A percentile compares a stretch with the other conserved stretches of the same genome.
phyloP scores from a whole-genome alignment of 179 eudicot species.

The Corrigiola litoralis region DNA sequence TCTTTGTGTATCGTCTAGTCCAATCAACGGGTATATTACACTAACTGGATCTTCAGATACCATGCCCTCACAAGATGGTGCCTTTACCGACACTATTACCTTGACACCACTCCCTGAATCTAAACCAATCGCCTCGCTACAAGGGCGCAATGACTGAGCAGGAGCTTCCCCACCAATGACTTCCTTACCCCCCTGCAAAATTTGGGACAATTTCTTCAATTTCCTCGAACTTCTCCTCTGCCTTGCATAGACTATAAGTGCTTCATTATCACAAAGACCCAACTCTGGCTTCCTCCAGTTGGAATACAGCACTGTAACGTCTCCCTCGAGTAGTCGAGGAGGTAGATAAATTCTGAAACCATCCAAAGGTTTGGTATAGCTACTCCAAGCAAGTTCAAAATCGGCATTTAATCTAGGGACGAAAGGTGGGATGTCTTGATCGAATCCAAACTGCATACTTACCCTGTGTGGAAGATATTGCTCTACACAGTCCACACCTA shows the following conservation, averaged over 20 bases:
- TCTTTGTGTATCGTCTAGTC: not conserved
- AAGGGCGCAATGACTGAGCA: not conserved
- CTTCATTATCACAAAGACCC: not conserved
- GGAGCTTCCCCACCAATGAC: not conserved
- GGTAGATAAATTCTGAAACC: conserved; percentile 29
- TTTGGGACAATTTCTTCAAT: not conserved
- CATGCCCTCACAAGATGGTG: not conserved
- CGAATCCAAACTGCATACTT: conserved; percentile 44
- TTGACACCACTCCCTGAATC: not conserved
- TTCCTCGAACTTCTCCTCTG: not conserved
- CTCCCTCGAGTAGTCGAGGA: conserved; percentile 24
- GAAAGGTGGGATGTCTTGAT: conserved; percentile 39
- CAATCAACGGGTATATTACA: not conserved
- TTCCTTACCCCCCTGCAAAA: not conserved
- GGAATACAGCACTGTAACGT: conserved; percentile 25
- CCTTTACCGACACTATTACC: not conserved
- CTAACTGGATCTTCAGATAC: not conserved
- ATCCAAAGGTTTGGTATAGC: conserved; percentile 15
- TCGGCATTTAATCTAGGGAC: conserved; percentile 2
- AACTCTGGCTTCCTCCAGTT: conserved; percentile 31
- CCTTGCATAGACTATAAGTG: not conserved
- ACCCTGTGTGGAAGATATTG: conserved; percentile 45
- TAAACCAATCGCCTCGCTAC: not conserved
- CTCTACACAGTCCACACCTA: conserved; percentile 33
- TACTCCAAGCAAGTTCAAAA: conserved; percentile 18